Evolutionary conservation across 1,139 yeast species (phyloP).

Genomic region (Kodamaea plutei): DNA sequence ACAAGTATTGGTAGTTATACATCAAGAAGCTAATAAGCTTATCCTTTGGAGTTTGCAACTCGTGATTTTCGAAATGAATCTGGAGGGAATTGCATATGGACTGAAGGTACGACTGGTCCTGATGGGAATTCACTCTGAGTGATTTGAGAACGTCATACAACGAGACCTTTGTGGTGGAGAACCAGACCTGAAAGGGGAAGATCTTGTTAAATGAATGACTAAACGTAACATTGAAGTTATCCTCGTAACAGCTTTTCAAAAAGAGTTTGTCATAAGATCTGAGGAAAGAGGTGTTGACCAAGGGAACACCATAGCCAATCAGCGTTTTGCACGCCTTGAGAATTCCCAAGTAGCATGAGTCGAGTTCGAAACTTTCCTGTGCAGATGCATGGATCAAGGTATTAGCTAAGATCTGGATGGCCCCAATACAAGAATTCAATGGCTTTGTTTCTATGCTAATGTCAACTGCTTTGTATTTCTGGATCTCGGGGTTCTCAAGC

Average conservation of each 20-base stretch:
- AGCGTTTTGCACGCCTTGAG: constrained; percentile 23
- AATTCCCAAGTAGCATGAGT: constrained; percentile 20
- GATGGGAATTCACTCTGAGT: constrained; percentile 23
- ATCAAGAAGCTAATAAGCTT: constrained; percentile 43
- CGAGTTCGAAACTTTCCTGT: constrained; percentile 15
- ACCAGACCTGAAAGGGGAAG: constrained; percentile 49
- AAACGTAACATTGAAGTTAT: constrained; percentile 13
- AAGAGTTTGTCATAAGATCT: constrained; percentile 33
- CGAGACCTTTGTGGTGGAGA: constrained; percentile 32
- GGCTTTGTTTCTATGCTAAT: constrained; percentile 6
- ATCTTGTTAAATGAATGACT: constrained; percentile 18
- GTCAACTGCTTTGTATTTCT: constrained; percentile 11
- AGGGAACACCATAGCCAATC: constrained; percentile 25
- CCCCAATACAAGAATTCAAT: constrained; percentile 46
- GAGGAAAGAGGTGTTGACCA: constrained; percentile 30
- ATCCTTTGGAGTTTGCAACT: constrained; percentile 44
- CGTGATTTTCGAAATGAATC: constrained; percentile 29
- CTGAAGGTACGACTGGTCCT: constrained; percentile 31
- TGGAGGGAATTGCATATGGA: constrained; percentile 37
- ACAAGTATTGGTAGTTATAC: constrained; percentile 31
- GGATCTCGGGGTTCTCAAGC: constrained; percentile 25
- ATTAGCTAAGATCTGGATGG: constrained; percentile 31
- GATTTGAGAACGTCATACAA: constrained; percentile 32
- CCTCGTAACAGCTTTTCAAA: constrained; percentile 20
- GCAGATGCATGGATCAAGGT: constrained; percentile 17